Percentiles rank a stretch among this genome's conserved stretches.
Evolutionary conservation across 2,329 filamentous ascomycete genomes (phyloP).

Genomic region (Teratosphaeria destructans): DNA sequence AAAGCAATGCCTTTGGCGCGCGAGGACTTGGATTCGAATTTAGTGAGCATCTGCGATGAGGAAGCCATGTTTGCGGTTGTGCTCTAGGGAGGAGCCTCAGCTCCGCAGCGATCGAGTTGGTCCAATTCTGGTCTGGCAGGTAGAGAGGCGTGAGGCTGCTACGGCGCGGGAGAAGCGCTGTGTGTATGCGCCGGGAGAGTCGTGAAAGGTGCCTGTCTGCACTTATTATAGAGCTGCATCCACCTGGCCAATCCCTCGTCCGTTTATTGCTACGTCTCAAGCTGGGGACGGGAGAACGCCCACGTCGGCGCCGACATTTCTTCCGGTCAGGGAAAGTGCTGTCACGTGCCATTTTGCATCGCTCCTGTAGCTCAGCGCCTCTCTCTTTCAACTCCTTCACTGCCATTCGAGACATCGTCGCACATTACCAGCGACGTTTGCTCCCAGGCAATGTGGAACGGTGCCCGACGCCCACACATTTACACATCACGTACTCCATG

Average conservation of each 20-base stretch:
- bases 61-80: slow-evolving; percentile 24
- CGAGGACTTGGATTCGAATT: slow-evolving; percentile 56
- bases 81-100: slow-evolving; percentile 15
- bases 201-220: not conserved
- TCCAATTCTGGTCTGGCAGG: not conserved
- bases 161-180: not conserved
- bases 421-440: not conserved
- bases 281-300: not conserved
- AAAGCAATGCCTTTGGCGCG: slow-evolving; percentile 59
- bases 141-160: not conserved
- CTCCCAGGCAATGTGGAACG: not conserved
- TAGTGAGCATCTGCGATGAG: slow-evolving; percentile 43
- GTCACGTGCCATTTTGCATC: not conserved
- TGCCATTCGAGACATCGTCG: not conserved
- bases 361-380: not conserved
- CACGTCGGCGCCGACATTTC: not conserved
- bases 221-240: not conserved
- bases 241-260: not conserved
- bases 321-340: not conserved
- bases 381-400: not conserved
- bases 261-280: not conserved
- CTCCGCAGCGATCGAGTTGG: slow-evolving; percentile 9
- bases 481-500: not conserved
- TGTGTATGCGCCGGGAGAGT: not conserved
- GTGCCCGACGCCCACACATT: not conserved